A percentile compares a stretch with the other conserved stretches of the same genome.
These are phyloP conservation scores for Agrostemma githago DNA, from an alignment of 148 eudicot species.

Conservation along the genomic window DNA sequence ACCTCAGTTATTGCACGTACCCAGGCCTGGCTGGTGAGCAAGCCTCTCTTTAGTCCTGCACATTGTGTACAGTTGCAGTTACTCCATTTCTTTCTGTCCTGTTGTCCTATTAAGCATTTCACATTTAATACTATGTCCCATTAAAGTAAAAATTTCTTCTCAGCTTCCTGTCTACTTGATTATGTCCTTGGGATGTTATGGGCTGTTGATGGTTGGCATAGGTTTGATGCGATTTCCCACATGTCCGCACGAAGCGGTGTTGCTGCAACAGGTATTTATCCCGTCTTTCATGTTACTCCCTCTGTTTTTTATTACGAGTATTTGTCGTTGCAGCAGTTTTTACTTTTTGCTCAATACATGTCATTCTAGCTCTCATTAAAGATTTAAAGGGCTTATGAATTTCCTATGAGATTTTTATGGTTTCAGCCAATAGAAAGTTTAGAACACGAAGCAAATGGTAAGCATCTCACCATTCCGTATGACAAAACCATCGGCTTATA, in stretches of 20 bases:
- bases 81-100: not conserved
- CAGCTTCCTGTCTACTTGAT: conserved; percentile 84
- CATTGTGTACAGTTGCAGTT: not conserved
- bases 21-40: conserved; percentile 85
- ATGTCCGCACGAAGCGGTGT: conserved; percentile 78
- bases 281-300: not conserved
- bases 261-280: conserved; percentile 64
- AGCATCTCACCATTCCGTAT: too few species aligned
- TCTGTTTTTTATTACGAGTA: too few species aligned
- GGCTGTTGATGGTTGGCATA: conserved; percentile 72
- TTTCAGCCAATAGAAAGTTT: too few species aligned
- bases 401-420: too few species aligned
- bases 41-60: conserved; percentile 21
- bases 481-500: too few species aligned
- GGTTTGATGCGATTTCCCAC: conserved; percentile 89
- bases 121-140: not conserved
- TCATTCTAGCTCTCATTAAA: too few species aligned
- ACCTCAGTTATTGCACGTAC: conserved; percentile 50
- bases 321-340: too few species aligned
- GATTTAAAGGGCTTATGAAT: too few species aligned
- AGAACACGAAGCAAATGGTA: too few species aligned
- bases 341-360: too few species aligned
- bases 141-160: conserved; percentile 2
- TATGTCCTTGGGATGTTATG: conserved; percentile 78
- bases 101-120: not conserved